phyloP scores from a whole-genome alignment of 371 early-diverging fungal genomes.

The Sporodiniella umbellata region DNA sequence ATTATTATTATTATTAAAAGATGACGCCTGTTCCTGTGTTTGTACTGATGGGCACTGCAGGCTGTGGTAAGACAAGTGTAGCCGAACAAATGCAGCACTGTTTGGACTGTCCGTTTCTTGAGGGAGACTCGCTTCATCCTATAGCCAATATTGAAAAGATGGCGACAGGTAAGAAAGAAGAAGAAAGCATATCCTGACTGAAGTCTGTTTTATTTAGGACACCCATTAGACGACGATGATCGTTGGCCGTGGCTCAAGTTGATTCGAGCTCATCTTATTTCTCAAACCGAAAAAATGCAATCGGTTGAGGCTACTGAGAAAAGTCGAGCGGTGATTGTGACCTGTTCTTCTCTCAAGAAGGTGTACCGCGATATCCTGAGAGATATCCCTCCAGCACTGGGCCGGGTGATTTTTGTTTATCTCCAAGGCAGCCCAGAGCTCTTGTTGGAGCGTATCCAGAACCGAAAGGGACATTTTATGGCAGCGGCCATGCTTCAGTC shows the following conservation, averaged over 20 bases:
- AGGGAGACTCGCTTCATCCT: slow-evolving; percentile 65
- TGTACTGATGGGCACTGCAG: slow-evolving; percentile 61
- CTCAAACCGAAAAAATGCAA: slow-evolving; percentile 12
- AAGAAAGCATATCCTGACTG: neutral
- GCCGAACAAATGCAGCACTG: slow-evolving; percentile 39
- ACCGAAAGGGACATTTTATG: slow-evolving; percentile 57
- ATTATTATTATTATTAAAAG: neutral
- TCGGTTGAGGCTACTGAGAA: neutral
- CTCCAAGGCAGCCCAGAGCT: slow-evolving; percentile 50
- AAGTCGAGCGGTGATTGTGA: slow-evolving; percentile 42
- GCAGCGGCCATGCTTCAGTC: slow-evolving; percentile 50
- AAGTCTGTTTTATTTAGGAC: slow-evolving; percentile 25
- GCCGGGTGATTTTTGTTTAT: slow-evolving; percentile 53
- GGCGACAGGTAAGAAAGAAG: slow-evolving; percentile 43
- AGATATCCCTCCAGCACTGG: slow-evolving; percentile 26
- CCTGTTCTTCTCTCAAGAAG: slow-evolving; percentile 62
- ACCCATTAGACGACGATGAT: slow-evolving; percentile 62
- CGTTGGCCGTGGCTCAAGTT: slow-evolving; percentile 62
- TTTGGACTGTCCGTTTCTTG: slow-evolving; percentile 49
- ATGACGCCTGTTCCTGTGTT: slow-evolving; percentile 27
- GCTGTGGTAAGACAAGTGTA: slow-evolving; percentile 64
- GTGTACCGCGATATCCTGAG: slow-evolving; percentile 61
- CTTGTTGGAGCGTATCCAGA: slow-evolving; percentile 42
- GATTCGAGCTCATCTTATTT: slow-evolving; percentile 30
- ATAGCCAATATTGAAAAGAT: slow-evolving; percentile 57